Percentiles rank a stretch among this genome's conserved stretches.
Conservation (phyloP, 805 yeast genomes). For the Sugiyamaella marilandica region DNA sequence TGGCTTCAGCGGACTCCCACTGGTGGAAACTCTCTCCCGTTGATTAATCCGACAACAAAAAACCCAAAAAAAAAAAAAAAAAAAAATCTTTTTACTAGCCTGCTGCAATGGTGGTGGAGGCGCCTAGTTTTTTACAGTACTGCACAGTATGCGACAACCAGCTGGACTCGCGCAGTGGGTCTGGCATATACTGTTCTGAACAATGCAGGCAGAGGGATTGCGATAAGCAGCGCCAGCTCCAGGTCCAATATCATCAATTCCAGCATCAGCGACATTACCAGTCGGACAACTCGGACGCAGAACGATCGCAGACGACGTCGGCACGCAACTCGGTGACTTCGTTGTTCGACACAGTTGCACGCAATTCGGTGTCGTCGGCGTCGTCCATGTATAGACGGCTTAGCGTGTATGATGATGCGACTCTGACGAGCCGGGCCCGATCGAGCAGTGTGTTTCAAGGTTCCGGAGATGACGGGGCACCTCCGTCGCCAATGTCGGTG, state of each 20-base stretch:
- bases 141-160: slow-evolving; percentile 36
- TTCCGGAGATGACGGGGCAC: background rate
- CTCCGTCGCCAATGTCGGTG: slow-evolving; percentile 1
- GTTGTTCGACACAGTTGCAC: background rate
- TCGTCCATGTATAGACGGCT: slow-evolving; percentile 17
- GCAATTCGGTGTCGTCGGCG: slow-evolving; percentile 1
- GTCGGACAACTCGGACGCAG: background rate
- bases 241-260: background rate
- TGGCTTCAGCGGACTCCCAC: no score
- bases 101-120: background rate
- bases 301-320: background rate
- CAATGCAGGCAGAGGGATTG: slow-evolving; percentile 29
- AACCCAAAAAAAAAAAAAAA: no score
- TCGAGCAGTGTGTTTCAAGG: background rate
- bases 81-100: background rate
- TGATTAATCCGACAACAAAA: no score
- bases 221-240: background rate
- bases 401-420: slow-evolving; percentile 2
- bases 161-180: slow-evolving; percentile 19
- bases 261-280: background rate
- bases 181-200: slow-evolving; percentile 32
- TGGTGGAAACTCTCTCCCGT: no score
- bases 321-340: background rate
- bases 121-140: slow-evolving; percentile 26
- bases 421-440: slow-evolving; percentile 2